Percentiles rank a stretch among this genome's conserved stretches.
Conservation (phyloP, 2,329 filamentous ascomycete genomes). For the Nemania bipapillata region DNA sequence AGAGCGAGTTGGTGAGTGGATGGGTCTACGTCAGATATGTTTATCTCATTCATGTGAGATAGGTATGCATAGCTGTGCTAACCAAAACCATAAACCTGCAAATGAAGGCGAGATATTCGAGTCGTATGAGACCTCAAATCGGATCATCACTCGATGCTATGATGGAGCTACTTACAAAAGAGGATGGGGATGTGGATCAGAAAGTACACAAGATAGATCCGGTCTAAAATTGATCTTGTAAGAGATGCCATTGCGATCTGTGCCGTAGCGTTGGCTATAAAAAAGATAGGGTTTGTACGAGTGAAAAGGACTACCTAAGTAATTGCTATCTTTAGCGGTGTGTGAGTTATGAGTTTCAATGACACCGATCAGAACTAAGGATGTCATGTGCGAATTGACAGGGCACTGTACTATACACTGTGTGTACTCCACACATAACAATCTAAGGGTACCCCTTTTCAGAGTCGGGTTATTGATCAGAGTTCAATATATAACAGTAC, state of each 20-base stretch:
- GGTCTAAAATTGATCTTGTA: constrained; percentile 45
- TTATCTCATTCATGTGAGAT: no score
- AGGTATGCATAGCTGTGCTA: no score
- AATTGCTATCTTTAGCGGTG: no score
- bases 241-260: constrained; percentile 39
- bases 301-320: no score
- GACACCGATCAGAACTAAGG: constrained; percentile 13
- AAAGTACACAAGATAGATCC: constrained; percentile 51
- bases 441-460: constrained; percentile 2
- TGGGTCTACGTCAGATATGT: no score
- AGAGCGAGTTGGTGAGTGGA: not conserved
- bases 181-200: constrained; percentile 50
- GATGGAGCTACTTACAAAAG: constrained; percentile 49
- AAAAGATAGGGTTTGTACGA: not conserved
- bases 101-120: no score
- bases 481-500: no score
- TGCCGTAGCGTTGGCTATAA: not conserved
- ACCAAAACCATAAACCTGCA: no score
- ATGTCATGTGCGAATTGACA: constrained; percentile 8
- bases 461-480: no score
- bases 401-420: constrained; percentile 10
- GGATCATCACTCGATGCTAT: not conserved
- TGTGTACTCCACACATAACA: not conserved
- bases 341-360: no score
- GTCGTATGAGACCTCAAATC: not conserved